A percentile compares a stretch with the other conserved stretches of the same genome.
Conservation (phyloP, 768 basidiomycete species). For the Leccinum obscurum region DNA sequence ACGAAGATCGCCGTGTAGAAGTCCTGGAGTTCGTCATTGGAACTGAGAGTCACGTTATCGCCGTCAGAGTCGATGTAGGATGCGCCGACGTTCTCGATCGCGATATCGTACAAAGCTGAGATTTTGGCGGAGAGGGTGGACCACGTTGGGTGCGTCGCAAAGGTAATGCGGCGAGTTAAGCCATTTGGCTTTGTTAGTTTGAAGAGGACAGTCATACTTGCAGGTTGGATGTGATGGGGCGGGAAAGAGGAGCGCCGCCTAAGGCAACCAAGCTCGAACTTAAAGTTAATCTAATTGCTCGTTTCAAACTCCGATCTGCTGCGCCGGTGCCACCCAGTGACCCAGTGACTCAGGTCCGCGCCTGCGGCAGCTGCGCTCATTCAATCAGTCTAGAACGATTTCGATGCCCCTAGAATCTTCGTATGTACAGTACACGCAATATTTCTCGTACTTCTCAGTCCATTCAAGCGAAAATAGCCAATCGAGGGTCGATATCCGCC, state of each 20-base stretch:
- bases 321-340: conserved; percentile 21
- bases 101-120: conserved; percentile 53
- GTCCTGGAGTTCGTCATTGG: conserved; percentile 76
- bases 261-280: background rate
- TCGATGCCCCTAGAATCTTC: background rate
- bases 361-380: conserved; percentile 10
- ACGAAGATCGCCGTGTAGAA: conserved; percentile 49
- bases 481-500: conserved; percentile 58
- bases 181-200: conserved; percentile 61
- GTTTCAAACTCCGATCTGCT: conserved; percentile 48
- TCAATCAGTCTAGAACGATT: background rate
- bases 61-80: conserved; percentile 73
- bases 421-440: conserved; percentile 2
- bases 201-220: conserved; percentile 49
- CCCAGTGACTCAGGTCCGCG: background rate
- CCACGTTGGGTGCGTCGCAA: conserved; percentile 57
- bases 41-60: conserved; percentile 76
- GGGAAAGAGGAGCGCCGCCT: conserved; percentile 9
- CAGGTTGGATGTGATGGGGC: conserved; percentile 37
- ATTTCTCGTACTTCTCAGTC: background rate
- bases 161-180: conserved; percentile 60
- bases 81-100: conserved; percentile 57
- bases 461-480: conserved; percentile 69
- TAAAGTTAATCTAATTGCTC: conserved; percentile 11
- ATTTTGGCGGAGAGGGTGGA: conserved; percentile 54